phyloP scores from a whole-genome alignment of 805 yeast genomes.

The Spathaspora sp. region DNA sequence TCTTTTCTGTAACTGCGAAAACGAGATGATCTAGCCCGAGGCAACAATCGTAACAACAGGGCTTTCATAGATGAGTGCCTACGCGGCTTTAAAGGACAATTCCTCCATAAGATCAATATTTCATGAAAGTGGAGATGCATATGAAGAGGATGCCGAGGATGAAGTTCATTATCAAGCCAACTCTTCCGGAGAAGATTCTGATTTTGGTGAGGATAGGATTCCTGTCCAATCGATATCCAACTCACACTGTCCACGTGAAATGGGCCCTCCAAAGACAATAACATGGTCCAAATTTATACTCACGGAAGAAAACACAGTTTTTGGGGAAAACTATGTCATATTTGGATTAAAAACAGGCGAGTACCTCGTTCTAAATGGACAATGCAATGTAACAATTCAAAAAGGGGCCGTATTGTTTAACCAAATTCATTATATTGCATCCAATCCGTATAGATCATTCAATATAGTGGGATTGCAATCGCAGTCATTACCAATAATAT shows the following conservation, averaged over 20 bases:
- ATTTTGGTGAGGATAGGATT: slow-evolving; percentile 6
- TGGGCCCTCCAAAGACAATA: neutral
- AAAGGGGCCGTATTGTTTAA: slow-evolving; percentile 48
- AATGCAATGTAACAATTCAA: slow-evolving; percentile 38
- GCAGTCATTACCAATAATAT: slow-evolving; percentile 42
- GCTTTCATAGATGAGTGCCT: slow-evolving; percentile 26
- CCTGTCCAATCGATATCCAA: neutral
- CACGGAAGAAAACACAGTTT: slow-evolving; percentile 29
- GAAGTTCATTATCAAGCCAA: slow-evolving; percentile 20
- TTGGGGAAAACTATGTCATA: slow-evolving; percentile 24
- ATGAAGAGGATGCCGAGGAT: slow-evolving; percentile 12
- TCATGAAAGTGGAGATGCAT: slow-evolving; percentile 6
- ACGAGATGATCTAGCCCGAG: neutral
- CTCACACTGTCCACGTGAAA: neutral
- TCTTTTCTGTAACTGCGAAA: neutral
- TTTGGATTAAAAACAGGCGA: slow-evolving; percentile 44
- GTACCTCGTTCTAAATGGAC: slow-evolving; percentile 45
- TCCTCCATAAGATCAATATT: slow-evolving; percentile 9
- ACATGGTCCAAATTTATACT: neutral
- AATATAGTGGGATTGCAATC: slow-evolving; percentile 27
- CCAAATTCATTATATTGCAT: slow-evolving; percentile 22
- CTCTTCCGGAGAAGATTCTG: slow-evolving; percentile 23
- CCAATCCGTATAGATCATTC: slow-evolving; percentile 21
- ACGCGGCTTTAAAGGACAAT: slow-evolving; percentile 25
- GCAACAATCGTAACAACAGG: neutral